Evolutionary conservation across 169 alveolate genomes (phyloP).

Genomic region (Plasmodium gonderi): DNA sequence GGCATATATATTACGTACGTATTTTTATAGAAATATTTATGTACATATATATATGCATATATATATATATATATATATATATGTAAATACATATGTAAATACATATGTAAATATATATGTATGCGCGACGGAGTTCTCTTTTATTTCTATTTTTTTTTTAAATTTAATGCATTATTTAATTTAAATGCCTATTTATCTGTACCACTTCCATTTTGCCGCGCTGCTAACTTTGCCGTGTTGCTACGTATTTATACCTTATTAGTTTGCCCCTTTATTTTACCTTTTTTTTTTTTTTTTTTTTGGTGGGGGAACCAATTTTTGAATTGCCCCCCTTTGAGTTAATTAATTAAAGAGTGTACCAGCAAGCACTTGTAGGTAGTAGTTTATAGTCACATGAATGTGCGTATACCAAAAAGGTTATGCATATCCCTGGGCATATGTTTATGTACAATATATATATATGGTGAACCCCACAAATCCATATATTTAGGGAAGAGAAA

Average conservation of each 20-base stretch:
- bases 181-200: background rate
- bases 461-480: too few relatives aligned
- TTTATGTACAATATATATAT: too few relatives aligned
- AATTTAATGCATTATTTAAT: background rate
- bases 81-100: slow-evolving; percentile 8
- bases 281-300: background rate
- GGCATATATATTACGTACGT: background rate
- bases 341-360: background rate
- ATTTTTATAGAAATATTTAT: background rate
- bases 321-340: background rate
- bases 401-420: background rate
- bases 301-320: too few relatives aligned
- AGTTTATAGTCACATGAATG: background rate
- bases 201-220: background rate
- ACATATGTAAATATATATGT: background rate
- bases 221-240: background rate
- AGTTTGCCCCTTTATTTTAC: background rate
- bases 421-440: background rate
- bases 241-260: background rate
- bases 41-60: background rate
- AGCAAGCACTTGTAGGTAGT: background rate
- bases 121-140: background rate
- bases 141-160: background rate
- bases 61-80: too few relatives aligned
- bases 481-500: background rate